Evolutionary conservation across 768 basidiomycete genomes (phyloP), one percentile per base, ranked within the genome.

Genomic region (Tricholoma saponaceum): DNA sequence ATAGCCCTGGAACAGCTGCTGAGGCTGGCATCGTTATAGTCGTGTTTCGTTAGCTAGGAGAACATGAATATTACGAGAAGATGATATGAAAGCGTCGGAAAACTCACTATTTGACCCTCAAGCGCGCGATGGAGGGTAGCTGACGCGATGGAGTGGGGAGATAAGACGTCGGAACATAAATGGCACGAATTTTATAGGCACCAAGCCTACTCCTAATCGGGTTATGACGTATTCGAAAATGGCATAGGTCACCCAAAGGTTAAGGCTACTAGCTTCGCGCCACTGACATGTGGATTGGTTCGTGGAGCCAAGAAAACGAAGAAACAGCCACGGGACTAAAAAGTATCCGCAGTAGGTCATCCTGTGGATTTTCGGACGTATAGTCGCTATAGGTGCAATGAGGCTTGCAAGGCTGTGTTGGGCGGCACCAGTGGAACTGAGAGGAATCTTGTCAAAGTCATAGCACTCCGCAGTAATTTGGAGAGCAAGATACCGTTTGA

Each of bases 1-100:
- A 79, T 56, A 92, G 72, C 28, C 89, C 89, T 61, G 88, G 88
- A 37, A 83, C 44, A 28, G 88, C 87, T 61, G 85, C 78, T 52
- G 79, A 77, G 62, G 83, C 80, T 49, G 78, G 75, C 82, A 85
- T 81, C 39, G 32, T 52, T 52, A 37, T 22, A 9, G 20, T 52
- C 33, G 32, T 52, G 18, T 3, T 5, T 52, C 32, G 51, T 52
- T 33, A 25, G 33, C 25, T 52, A 13, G 18, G 44, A 25, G 3
- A 9, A 14, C 4, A 14, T 28, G 14, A 49, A 22, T 49, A 16
- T 26, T 26, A 9, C 23, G 10, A 20, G 0, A 20, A 23, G 13
- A 10, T 4, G 8, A n/a, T n/a, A n/a, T 22, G 20, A 10, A 44
- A 20, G 20, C 5, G 3, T 7, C n/a, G 16, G 1, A 8, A 46